Conservation (phyloP, 179 eudicot genomes). For the Vitellaria paradoxa region DNA sequence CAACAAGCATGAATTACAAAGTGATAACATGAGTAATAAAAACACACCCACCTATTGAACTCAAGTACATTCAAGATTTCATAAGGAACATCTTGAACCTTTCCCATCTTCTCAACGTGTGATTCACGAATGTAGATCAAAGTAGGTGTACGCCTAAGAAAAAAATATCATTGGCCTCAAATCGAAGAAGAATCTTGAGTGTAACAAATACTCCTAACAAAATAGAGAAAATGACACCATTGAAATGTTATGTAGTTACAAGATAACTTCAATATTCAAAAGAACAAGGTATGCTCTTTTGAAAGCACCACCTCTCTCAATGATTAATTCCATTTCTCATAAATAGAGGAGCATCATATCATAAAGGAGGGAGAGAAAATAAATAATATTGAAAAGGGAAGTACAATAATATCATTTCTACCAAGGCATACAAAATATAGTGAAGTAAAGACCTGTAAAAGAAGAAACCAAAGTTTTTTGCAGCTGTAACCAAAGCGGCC, state of each 20-base stretch:
- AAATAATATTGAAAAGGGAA: neutral
- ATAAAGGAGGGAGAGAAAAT: neutral
- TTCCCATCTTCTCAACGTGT: conserved; percentile 88
- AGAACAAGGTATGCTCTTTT: neutral
- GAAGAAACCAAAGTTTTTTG: conserved; percentile 98
- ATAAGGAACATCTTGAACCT: conserved; percentile 69
- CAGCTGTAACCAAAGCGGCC: conserved; percentile 92
- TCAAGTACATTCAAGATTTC: conserved; percentile 96
- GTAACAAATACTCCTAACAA: conserved; percentile 5
- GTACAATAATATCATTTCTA: neutral
- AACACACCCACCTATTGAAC: conserved; percentile 73
- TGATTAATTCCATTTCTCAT: neutral
- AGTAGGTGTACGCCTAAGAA: conserved; percentile 91
- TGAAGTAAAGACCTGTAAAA: conserved; percentile 63
- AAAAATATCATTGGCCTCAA: conserved; percentile 12
- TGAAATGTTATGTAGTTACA: neutral
- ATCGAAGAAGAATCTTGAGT: conserved; percentile 7
- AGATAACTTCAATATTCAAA: neutral
- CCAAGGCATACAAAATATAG: neutral
- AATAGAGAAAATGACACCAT: neutral
- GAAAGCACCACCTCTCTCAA: neutral
- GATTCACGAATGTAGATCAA: conserved; percentile 93
- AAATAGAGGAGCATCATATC: neutral
- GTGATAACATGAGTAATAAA: conserved; percentile 10
- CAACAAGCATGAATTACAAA: conserved; percentile 11